Evolutionary conservation across 2,329 filamentous ascomycete genomes (phyloP), one percentile per base, ranked within the genome.

Genomic region (Raffaelea arxii): DNA sequence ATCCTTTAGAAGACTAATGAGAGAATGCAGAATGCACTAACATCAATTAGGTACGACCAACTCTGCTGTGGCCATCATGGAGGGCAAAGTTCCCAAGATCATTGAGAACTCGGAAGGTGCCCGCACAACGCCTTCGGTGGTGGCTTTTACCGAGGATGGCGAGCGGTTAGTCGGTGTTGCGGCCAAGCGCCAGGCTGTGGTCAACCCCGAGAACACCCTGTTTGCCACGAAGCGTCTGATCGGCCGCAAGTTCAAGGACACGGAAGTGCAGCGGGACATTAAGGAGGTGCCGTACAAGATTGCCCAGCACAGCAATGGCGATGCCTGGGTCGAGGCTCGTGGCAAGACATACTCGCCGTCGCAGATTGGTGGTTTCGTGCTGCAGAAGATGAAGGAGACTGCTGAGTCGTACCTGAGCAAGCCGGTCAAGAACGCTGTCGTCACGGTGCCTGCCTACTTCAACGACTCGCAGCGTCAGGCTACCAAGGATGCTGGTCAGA

Each of bases 211-310:
- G 71, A 96, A 96, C 77, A 97, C 91, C 49, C 82, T 97, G 49
- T 97, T 96, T 68, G 91, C 90, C 67, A 96, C 91, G 56, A 97
- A 97, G 83, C 88, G 91, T 80, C 82, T 97, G 66, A 96, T 97
- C 68, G 91, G 91, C 63, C 87, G 91, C 67, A 96, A 96, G 77
- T 97, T 91, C 77, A 88, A 79, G 66, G 91, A 97, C 60, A 65
- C 75, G 55, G 91, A 97, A 77, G 88, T 94, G 50, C 91, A 97
- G 77, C 86, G 89, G 62, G 91, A 97, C 65, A 86, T 97, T 65
- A 89, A 94, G 74, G 87, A 96, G 71, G 90, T 97, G 12, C 91
- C 91, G 51, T 97, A 95, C 80, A 96, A 95, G 81, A 96, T 97
- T 58, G 84, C 95, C 50, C 89, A 95, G 74, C 91, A 96, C 80